Base-by-base conservation (phyloP, 306 rosid species). In the Corylus americana region DNA sequence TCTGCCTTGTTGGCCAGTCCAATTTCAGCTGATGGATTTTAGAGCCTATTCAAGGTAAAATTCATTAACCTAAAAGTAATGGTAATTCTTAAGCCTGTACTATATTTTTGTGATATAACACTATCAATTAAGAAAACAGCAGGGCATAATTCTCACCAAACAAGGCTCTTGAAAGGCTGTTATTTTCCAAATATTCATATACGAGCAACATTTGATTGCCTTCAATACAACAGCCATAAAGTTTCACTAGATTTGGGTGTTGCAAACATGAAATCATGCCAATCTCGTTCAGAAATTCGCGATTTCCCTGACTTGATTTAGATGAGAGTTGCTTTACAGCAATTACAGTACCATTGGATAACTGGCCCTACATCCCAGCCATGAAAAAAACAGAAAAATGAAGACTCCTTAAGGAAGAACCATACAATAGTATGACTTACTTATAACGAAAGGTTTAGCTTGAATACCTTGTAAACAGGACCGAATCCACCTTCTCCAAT, bases 1-100 rank as follows among this genome's bases (percentile, higher is more conserved):
- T 48, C 12, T 48, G 90, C 93, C 82, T 92, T 92, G 77, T 44
- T 62, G 25, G 79, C 76, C 64, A 58, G 5, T 58, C 35, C 64
- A 58, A 58, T 58, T 58, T 58, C 64, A 22, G 1, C 22, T 58
- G 64, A 22, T 0, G 0, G 10, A 0, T 7, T 58, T 58, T 11
- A 22, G 14, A 14, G 2, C 64, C 64, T 58, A 58, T 22, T 10
- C 64, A 58, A 58, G 35, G 64, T 11, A 58, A 55, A 55, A 55
- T 55, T 17, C 59, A 55, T 55, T 18, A 55, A 13, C 59, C 3
- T 18, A 5, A 16, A 55, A 55, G 59, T 55, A 55, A 18, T 17
- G 74, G 71, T 4, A 55, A 6, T 58, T 58, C 5, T 20, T 3
- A 58, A 2, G 13, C 22, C 9, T 58, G 13, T 20, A 58, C 5